Percentiles rank a stretch among this genome's conserved stretches.
These are phyloP conservation scores for Tolypocladium inflatum DNA, from an alignment of 2,329 filamentous ascomycete genomes.

Conservation along the genomic window DNA sequence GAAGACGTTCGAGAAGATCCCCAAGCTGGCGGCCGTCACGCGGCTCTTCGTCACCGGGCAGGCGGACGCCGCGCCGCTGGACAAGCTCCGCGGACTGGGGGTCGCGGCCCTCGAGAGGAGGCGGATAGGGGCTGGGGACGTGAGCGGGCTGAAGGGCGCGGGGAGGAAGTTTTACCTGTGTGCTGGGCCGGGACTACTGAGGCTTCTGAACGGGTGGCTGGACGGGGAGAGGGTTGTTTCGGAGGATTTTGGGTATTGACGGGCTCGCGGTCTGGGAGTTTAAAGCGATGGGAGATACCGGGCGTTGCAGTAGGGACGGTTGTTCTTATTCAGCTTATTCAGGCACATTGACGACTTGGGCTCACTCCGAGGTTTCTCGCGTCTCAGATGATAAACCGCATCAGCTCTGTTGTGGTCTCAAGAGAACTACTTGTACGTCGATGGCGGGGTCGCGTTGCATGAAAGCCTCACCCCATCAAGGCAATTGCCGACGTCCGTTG, in stretches of 20 bases:
- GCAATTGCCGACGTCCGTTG: no score
- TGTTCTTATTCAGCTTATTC: no score
- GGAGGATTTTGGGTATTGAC: slow-evolving; percentile 53
- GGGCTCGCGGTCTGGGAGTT: not conserved
- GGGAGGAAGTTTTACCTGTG: slow-evolving; percentile 43
- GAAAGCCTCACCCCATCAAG: no score
- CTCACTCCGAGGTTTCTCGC: not conserved
- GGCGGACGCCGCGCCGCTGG: slow-evolving; percentile 23
- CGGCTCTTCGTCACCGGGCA: slow-evolving; percentile 56
- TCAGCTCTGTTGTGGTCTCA: no score
- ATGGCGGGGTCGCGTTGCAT: no score
- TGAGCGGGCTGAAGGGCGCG: slow-evolving; percentile 27
- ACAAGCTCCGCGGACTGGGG: slow-evolving; percentile 18
- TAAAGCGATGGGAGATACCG: not conserved
- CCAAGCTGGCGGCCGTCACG: slow-evolving; percentile 40
- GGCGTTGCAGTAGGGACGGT: not conserved
- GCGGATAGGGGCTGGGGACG: slow-evolving; percentile 30
- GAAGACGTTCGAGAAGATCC: slow-evolving; percentile 45
- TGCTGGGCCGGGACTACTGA: slow-evolving; percentile 31
- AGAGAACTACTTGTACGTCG: no score
- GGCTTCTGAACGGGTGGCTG: slow-evolving; percentile 39
- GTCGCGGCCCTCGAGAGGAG: slow-evolving; percentile 24
- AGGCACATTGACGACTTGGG: not conserved
- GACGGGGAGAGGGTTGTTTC: slow-evolving; percentile 42
- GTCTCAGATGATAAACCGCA: no score